phyloP scores from a whole-genome alignment of 805 yeast genomes.

The Yamadazyma paraphyllophila region DNA sequence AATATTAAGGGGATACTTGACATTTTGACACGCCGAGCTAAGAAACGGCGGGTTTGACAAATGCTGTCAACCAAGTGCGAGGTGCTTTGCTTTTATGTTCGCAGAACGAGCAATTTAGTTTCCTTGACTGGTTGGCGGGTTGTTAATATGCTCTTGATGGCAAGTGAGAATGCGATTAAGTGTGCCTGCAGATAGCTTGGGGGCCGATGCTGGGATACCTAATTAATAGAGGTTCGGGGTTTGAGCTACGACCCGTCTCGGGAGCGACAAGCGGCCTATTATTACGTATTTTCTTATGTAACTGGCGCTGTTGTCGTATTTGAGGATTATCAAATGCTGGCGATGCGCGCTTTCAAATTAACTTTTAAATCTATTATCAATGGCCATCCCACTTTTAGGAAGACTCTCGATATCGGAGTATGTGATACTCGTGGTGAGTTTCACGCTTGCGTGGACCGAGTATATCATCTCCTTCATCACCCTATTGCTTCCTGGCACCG shows the following conservation, averaged over 20 bases:
- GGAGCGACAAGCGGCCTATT: too few species aligned
- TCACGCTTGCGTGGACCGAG: slow-evolving; percentile 51
- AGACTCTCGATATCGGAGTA: slow-evolving; percentile 49
- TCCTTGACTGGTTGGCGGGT: neutral
- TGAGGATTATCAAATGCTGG: neutral
- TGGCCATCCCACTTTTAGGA: slow-evolving; percentile 44
- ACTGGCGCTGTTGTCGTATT: too few species aligned
- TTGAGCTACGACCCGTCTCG: too few species aligned
- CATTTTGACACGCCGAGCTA: too few species aligned
- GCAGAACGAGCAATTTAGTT: neutral
- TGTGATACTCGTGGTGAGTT: slow-evolving; percentile 44
- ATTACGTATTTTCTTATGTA: neutral
- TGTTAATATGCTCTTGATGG: neutral
- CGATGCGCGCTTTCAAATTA: neutral
- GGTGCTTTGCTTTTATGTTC: neutral
- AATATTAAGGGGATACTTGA: neutral
- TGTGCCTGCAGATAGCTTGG: too few species aligned
- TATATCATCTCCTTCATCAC: slow-evolving; percentile 45
- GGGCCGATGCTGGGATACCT: too few species aligned
- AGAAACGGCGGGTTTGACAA: too few species aligned
- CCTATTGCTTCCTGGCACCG: slow-evolving; percentile 41
- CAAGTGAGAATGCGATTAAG: too few species aligned
- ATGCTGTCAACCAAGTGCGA: neutral
- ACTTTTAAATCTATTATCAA: slow-evolving; percentile 9
- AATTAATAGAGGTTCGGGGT: too few species aligned